Conservation (phyloP, 495 filamentous ascomycete genomes). For the Lophiostoma macrostomum region DNA sequence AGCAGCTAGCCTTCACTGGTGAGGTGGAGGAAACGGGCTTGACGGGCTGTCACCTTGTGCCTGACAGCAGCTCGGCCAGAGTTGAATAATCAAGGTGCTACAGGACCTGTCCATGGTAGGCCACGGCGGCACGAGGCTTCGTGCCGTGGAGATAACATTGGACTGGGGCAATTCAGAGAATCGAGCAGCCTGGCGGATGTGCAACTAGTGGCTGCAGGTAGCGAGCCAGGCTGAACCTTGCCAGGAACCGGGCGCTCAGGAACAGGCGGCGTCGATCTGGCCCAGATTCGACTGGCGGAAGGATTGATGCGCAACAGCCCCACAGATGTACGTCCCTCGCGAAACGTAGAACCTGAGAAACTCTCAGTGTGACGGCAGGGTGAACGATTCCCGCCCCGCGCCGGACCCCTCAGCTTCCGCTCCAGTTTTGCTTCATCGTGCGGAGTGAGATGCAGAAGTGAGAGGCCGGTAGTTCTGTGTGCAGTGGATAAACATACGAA, state of each 20-base stretch:
- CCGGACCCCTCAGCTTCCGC: constrained; percentile 13
- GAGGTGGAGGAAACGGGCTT: constrained; percentile 1
- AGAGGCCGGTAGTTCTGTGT: constrained; percentile 8
- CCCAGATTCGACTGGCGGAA: not conserved
- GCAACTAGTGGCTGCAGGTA: constrained; percentile 6
- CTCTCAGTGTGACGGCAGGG: not conserved
- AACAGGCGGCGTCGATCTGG: constrained; percentile 7
- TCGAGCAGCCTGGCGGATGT: too few relatives aligned
- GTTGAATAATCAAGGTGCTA: constrained; percentile 8
- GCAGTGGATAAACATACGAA: constrained; percentile 8
- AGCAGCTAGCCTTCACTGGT: not conserved
- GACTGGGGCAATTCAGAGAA: too few relatives aligned
- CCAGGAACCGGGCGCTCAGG: not conserved
- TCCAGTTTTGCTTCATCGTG: constrained; percentile 15
- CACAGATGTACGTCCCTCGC: constrained; percentile 1
- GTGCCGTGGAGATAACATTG: constrained; percentile 18
- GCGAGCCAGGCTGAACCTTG: constrained; percentile 20
- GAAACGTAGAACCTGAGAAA: constrained; percentile 9
- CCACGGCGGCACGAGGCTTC: not conserved
- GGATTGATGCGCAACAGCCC: constrained; percentile 6
- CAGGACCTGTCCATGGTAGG: constrained; percentile 4
- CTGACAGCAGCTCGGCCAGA: constrained; percentile 12
- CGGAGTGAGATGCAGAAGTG: not conserved
- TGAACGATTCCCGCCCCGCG: not conserved
- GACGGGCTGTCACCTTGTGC: constrained; percentile 19